Evolutionary conservation across 306 rosid species (phyloP).

Genomic region (Prunus salicina): DNA sequence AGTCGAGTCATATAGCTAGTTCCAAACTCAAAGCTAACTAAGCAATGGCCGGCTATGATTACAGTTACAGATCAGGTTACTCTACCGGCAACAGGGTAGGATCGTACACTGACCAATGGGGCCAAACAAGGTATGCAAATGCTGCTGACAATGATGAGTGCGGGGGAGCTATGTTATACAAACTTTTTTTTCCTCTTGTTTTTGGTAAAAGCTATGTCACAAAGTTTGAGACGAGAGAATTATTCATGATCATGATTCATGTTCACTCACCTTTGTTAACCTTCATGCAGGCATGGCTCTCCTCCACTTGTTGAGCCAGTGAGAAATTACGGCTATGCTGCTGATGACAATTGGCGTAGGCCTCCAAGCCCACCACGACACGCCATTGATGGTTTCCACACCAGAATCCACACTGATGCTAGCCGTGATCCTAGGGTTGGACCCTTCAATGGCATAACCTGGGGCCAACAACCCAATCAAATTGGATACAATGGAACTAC

Average conservation of each 20-base stretch:
- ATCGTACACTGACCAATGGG: slow-evolving; percentile 15
- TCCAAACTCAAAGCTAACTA: not conserved
- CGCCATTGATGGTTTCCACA: slow-evolving; percentile 18
- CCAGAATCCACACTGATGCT: slow-evolving; percentile 31
- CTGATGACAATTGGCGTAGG: slow-evolving; percentile 10
- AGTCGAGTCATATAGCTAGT: not conserved
- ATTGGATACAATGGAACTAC: not conserved
- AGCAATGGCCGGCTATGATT: slow-evolving; percentile 41
- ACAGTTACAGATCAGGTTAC: slow-evolving; percentile 5
- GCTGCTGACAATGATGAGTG: not conserved
- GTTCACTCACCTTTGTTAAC: slow-evolving; percentile 3
- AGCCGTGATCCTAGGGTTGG: slow-evolving; percentile 18
- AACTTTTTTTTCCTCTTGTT: no score
- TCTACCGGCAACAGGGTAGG: slow-evolving; percentile 12
- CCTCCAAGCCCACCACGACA: slow-evolving; percentile 18
- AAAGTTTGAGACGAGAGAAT: slow-evolving; percentile 24
- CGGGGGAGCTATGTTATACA: not conserved
- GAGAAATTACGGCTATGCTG: slow-evolving; percentile 15
- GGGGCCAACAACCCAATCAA: slow-evolving; percentile 4
- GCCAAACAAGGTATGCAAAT: slow-evolving; percentile 11
- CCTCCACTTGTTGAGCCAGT: slow-evolving; percentile 16
- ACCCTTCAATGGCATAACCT: not conserved
- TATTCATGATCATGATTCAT: slow-evolving; percentile 11
- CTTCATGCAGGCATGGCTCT: slow-evolving; percentile 23
- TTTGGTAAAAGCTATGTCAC: slow-evolving; percentile 6